A percentile compares a stretch with the other conserved stretches of the same genome.
Evolutionary conservation across 2,329 filamentous ascomycete species (phyloP).

Genomic region (Fusarium penzigii): DNA sequence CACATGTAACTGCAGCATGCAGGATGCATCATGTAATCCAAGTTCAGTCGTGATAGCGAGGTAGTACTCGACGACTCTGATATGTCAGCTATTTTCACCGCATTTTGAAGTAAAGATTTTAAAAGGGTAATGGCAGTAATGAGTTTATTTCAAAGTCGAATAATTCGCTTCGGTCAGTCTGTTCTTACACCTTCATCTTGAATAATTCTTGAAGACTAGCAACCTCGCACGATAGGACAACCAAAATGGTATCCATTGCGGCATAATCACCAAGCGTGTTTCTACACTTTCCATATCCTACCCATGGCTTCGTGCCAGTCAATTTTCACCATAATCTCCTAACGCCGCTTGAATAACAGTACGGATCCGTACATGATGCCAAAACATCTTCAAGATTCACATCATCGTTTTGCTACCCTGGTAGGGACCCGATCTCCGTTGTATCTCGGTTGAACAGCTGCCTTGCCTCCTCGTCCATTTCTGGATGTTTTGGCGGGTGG

Average conservation of each 20-base stretch:
- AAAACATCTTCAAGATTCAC: neutral
- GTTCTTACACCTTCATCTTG: too few species aligned
- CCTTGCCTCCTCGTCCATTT: slow-evolving; percentile 26
- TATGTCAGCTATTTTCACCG: too few species aligned
- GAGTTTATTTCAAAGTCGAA: neutral
- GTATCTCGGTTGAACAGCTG: slow-evolving; percentile 32
- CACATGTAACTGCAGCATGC: too few species aligned
- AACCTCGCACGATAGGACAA: neutral
- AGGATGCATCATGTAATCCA: too few species aligned
- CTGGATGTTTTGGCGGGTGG: slow-evolving; percentile 24
- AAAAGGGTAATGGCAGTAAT: neutral
- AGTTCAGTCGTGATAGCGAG: too few species aligned
- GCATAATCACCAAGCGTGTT: neutral
- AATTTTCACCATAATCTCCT: too few species aligned
- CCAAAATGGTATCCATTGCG: neutral
- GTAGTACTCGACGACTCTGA: too few species aligned
- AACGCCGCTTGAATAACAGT: too few species aligned
- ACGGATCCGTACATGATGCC: neutral
- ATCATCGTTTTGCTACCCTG: slow-evolving; percentile 34
- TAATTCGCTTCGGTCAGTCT: too few species aligned
- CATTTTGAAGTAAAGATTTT: neutral
- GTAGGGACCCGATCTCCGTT: slow-evolving; percentile 38
- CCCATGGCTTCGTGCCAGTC: too few species aligned
- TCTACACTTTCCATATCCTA: neutral
- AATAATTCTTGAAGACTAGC: too few species aligned